Percentiles rank a stretch among this genome's conserved stretches.
These are phyloP conservation scores for Pseudozyma sp. DNA, from an alignment of 1,284 basidiomycete species.

Conservation along the genomic window DNA sequence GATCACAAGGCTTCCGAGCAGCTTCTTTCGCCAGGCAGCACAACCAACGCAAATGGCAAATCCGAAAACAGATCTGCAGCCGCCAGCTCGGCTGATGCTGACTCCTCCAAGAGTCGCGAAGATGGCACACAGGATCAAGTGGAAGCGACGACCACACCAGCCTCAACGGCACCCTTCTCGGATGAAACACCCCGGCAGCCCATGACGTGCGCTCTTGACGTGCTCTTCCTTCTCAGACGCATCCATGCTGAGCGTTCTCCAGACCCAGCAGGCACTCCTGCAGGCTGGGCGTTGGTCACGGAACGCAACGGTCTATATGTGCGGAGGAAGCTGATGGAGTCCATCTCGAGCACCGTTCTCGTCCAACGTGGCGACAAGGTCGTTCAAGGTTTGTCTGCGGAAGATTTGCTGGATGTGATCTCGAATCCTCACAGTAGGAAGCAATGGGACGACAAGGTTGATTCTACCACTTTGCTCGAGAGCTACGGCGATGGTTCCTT, in stretches of 20 bases:
- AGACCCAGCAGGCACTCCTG: constrained; percentile 70
- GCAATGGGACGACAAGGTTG: constrained; percentile 87
- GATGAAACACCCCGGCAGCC: constrained; percentile 59
- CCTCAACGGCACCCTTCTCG: constrained; percentile 44
- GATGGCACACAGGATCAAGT: constrained; percentile 1
- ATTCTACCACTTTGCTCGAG: constrained; percentile 78
- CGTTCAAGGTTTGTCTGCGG: constrained; percentile 92
- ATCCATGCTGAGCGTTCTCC: constrained; percentile 69
- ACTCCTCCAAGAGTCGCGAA: constrained; percentile 11
- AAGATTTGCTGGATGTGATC: constrained; percentile 81
- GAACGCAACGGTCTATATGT: constrained; percentile 83
- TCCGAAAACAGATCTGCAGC: not conserved
- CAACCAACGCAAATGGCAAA: not conserved
- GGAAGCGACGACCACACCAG: constrained; percentile 11
- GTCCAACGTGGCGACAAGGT: constrained; percentile 91
- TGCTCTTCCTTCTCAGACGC: constrained; percentile 61
- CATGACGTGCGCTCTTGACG: constrained; percentile 65
- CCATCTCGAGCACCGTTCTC: constrained; percentile 83
- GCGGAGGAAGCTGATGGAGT: constrained; percentile 79
- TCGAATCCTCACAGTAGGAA: constrained; percentile 76
- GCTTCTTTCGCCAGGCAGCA: not conserved
- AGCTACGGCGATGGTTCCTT: constrained; percentile 82
- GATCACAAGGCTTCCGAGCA: constrained; percentile 9
- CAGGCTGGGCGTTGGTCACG: constrained; percentile 84
- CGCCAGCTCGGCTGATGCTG: constrained; percentile 1